Conservation (phyloP, 495 filamentous ascomycete genomes). For the Staphylotrichum tortipilum region DNA sequence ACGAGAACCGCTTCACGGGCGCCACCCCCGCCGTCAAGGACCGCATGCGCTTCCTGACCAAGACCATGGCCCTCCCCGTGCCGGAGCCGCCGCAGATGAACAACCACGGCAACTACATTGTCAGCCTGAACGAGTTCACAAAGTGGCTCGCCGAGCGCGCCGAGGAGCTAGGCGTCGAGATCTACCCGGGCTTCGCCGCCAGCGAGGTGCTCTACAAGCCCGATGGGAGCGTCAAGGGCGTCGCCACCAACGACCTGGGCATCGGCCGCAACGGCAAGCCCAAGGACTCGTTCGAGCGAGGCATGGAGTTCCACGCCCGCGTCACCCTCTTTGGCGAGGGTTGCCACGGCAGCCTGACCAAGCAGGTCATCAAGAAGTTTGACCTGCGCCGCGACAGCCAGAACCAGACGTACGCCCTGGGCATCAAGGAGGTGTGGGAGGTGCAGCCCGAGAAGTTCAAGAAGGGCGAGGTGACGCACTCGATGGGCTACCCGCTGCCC, state of each 20-base stretch:
- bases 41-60: constrained; percentile 92
- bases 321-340: constrained; percentile 93
- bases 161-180: constrained; percentile 95
- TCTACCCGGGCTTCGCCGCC: constrained; percentile 93
- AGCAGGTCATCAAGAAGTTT: constrained; percentile 92
- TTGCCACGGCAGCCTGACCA: constrained; percentile 91
- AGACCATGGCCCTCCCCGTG: constrained; percentile 65
- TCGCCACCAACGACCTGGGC: constrained; percentile 93
- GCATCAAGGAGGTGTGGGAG: constrained; percentile 97
- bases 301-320: constrained; percentile 97
- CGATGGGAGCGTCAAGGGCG: constrained; percentile 85
- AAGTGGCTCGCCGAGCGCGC: constrained; percentile 94
- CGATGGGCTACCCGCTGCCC: constrained; percentile 88
- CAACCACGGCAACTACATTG: constrained; percentile 95
- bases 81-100: constrained; percentile 95
- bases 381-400: constrained; percentile 83
- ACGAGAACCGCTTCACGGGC: constrained; percentile 73
- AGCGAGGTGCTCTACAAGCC: constrained; percentile 80
- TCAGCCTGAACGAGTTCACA: constrained; percentile 85
- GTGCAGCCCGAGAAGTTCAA: constrained; percentile 86
- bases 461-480: constrained; percentile 77
- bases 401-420: constrained; percentile 89
- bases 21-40: constrained; percentile 75
- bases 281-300: constrained; percentile 86
- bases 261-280: constrained; percentile 71